Evolutionary conservation across 2,329 filamentous ascomycete genomes (phyloP).

Genomic region (Beauveria caledonica): DNA sequence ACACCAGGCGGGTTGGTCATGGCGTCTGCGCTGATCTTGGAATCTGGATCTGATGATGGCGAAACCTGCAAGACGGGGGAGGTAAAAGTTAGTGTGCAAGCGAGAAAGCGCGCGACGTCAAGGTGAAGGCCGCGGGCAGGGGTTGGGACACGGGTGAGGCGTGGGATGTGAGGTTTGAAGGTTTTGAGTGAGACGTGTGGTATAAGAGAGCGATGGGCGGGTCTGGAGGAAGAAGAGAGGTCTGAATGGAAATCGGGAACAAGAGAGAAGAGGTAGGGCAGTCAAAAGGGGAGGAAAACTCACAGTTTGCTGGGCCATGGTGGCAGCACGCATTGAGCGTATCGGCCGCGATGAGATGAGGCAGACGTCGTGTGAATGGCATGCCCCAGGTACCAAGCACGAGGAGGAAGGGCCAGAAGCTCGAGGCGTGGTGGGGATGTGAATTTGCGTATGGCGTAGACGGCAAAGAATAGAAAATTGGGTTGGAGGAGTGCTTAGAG

Average conservation of each 20-base stretch:
- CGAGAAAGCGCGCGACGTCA: background rate
- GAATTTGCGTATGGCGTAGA: background rate
- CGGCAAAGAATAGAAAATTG: background rate
- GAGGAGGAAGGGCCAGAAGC: slow-evolving; percentile 14
- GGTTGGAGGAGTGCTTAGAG: background rate
- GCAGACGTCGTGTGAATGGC: slow-evolving; percentile 20
- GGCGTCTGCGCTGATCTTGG: slow-evolving; percentile 26
- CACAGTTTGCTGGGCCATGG: slow-evolving; percentile 34
- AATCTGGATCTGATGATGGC: slow-evolving; percentile 26
- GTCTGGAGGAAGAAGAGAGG: slow-evolving; percentile 15
- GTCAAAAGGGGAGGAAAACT: slow-evolving; percentile 13
- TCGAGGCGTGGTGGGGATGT: background rate
- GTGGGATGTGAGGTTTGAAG: background rate
- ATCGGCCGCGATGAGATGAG: slow-evolving; percentile 24
- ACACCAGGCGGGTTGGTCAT: slow-evolving; percentile 42
- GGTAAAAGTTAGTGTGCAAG: slow-evolving; percentile 8
- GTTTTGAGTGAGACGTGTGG: background rate
- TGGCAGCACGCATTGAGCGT: slow-evolving; percentile 26
- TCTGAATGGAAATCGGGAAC: slow-evolving; percentile 13
- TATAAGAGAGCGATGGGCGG: slow-evolving; percentile 3
- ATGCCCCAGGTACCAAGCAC: slow-evolving; percentile 20
- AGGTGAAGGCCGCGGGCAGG: background rate
- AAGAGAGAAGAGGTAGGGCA: slow-evolving; percentile 13
- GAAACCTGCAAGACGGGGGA: slow-evolving; percentile 23
- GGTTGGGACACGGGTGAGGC: background rate